These are phyloP conservation scores for Calvatia gigantea DNA, from an alignment of 768 basidiomycete species.

Conservation along the genomic window DNA sequence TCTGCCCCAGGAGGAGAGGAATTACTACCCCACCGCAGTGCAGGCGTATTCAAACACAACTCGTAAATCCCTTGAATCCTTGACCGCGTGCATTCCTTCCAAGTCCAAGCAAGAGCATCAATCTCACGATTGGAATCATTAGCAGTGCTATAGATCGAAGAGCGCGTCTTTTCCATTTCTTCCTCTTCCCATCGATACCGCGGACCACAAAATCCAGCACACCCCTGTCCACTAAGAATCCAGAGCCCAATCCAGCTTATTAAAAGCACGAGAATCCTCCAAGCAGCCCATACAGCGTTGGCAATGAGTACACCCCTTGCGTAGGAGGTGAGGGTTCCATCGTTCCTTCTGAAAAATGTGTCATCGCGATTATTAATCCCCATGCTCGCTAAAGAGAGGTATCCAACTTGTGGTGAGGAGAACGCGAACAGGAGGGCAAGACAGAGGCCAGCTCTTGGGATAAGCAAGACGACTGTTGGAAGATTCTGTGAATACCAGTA, in stretches of 20 bases:
- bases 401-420: conserved; percentile 44
- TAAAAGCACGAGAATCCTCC: conserved; percentile 67
- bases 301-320: conserved; percentile 76
- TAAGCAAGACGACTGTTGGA: conserved; percentile 74
- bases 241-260: conserved; percentile 78
- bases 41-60: conserved; percentile 55
- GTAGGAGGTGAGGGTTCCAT: conserved; percentile 72
- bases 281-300: conserved; percentile 79
- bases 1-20: conserved; percentile 3
- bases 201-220: conserved; percentile 82
- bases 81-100: conserved; percentile 67
- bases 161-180: conserved; percentile 23
- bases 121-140: conserved; percentile 21
- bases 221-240: conserved; percentile 71
- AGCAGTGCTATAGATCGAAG: conserved; percentile 11
- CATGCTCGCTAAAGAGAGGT: conserved; percentile 39
- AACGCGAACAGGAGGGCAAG: conserved; percentile 63
- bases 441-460: conserved; percentile 78
- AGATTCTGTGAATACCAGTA: conserved; percentile 84
- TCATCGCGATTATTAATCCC: conserved; percentile 46
- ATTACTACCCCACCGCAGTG: conserved; percentile 16
- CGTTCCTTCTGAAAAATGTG: conserved; percentile 64
- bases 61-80: conserved; percentile 80
- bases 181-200: conserved; percentile 84
- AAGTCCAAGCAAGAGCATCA: conserved; percentile 70